Conservation (phyloP, 2,329 filamentous ascomycete species). For the Diaporthe ilicicola region DNA sequence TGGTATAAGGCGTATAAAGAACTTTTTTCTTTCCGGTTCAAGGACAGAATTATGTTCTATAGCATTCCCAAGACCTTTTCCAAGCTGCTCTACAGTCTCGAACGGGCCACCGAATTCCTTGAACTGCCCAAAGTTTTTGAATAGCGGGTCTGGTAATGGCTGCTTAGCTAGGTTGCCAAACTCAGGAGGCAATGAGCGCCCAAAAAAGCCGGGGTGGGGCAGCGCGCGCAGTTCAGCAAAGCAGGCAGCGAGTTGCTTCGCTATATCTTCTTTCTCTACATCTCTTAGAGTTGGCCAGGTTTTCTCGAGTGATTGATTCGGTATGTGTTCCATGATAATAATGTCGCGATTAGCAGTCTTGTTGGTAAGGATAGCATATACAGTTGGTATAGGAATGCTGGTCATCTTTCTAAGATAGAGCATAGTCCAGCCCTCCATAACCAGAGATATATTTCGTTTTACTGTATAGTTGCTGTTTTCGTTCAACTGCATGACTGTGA, state of each 20-base stretch:
- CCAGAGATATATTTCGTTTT: not conserved
- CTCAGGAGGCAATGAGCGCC: not conserved
- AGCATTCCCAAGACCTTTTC: no score
- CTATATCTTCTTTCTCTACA: not conserved
- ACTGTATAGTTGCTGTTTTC: not conserved
- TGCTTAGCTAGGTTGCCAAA: not conserved
- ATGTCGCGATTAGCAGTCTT: not conserved
- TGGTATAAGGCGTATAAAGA: no score
- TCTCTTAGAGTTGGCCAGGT: not conserved
- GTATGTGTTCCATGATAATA: not conserved
- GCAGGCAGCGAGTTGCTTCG: not conserved
- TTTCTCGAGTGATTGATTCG: not conserved
- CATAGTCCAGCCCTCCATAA: not conserved
- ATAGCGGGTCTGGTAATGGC: no score
- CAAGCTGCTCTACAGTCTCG: no score
- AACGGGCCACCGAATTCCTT: no score
- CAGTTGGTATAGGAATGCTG: not conserved
- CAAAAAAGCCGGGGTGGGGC: not conserved
- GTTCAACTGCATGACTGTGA: not conserved
- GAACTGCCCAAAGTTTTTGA: no score
- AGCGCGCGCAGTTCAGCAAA: not conserved
- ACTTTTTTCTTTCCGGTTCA: no score
- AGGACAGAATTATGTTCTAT: no score
- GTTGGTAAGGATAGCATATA: not conserved
- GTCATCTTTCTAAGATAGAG: not conserved